Percentiles rank a stretch among this genome's conserved stretches.
Evolutionary conservation across 805 yeast genomes (phyloP).

Genomic region (Yamadazyma philogaea): DNA sequence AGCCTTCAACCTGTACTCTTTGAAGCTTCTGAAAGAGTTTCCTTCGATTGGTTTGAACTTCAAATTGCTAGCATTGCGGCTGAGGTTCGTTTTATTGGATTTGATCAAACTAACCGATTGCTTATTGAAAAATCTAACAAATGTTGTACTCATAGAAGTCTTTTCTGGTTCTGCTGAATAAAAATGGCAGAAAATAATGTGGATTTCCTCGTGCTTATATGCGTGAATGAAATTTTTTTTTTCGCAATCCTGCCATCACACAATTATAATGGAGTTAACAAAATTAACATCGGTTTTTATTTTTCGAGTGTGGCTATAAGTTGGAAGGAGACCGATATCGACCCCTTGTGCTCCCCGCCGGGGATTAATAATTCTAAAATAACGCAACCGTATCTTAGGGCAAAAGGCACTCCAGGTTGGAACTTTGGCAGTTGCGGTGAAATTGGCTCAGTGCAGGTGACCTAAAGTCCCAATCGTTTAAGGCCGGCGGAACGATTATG

Average conservation of each 20-base stretch:
- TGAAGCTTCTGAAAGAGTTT: slow-evolving; percentile 38
- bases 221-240: neutral
- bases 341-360: too few relatives aligned
- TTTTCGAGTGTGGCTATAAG: slow-evolving; percentile 4
- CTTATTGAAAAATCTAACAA: slow-evolving; percentile 8
- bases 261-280: neutral
- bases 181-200: neutral
- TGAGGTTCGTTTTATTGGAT: slow-evolving; percentile 4
- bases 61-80: slow-evolving; percentile 1
- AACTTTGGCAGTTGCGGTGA: too few relatives aligned
- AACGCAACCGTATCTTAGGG: too few relatives aligned
- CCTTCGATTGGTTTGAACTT: slow-evolving; percentile 9
- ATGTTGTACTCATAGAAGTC: slow-evolving; percentile 2
- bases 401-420: too few relatives aligned
- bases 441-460: too few relatives aligned
- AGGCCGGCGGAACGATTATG: too few relatives aligned
- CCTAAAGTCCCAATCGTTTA: too few relatives aligned
- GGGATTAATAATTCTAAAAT: too few relatives aligned
- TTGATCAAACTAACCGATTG: slow-evolving; percentile 8
- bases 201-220: slow-evolving; percentile 1
- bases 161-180: neutral
- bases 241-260: slow-evolving; percentile 1
- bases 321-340: neutral
- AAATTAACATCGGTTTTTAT: neutral
- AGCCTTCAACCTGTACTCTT: slow-evolving; percentile 43